A percentile compares a stretch with the other conserved stretches of the same genome.
Conservation (phyloP, 768 basidiomycete species). For the Nevesoporus exiguus region DNA sequence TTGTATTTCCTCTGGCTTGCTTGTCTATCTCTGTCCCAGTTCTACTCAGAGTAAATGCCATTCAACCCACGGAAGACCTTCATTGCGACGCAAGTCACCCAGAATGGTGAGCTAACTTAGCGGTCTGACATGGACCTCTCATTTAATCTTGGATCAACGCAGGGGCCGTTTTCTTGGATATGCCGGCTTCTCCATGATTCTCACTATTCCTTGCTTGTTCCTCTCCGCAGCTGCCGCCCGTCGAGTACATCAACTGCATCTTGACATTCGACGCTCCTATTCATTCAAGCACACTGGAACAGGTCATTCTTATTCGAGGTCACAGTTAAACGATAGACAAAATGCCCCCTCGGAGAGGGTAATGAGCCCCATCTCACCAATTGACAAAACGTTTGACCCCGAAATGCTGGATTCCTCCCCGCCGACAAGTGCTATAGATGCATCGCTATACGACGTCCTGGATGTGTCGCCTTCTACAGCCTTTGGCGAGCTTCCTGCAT, state of each 20-base stretch:
- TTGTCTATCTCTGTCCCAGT: slow-evolving; percentile 42
- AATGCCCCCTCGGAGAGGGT: slow-evolving; percentile 5
- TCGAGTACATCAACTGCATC: slow-evolving; percentile 21
- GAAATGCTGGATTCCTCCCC: neutral
- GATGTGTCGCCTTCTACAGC: neutral
- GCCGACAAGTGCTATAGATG: neutral
- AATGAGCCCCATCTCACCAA: slow-evolving; percentile 15
- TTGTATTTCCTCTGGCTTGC: slow-evolving; percentile 47
- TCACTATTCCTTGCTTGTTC: slow-evolving; percentile 50
- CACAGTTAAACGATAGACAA: neutral
- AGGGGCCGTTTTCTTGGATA: slow-evolving; percentile 68
- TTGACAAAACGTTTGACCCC: slow-evolving; percentile 20
- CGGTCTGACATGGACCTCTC: neutral
- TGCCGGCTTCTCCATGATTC: slow-evolving; percentile 51
- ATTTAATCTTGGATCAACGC: neutral
- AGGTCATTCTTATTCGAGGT: neutral
- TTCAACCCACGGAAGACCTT: slow-evolving; percentile 47
- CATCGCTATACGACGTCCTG: neutral
- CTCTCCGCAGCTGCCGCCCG: slow-evolving; percentile 35
- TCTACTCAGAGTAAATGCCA: slow-evolving; percentile 42
- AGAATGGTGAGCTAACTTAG: slow-evolving; percentile 44
- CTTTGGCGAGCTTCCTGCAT: neutral
- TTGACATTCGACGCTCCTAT: slow-evolving; percentile 14
- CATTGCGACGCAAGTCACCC: slow-evolving; percentile 59
- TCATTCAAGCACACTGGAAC: neutral